phyloP scores from a whole-genome alignment of 169 alveolate genomes.

The Babesia caballi region DNA sequence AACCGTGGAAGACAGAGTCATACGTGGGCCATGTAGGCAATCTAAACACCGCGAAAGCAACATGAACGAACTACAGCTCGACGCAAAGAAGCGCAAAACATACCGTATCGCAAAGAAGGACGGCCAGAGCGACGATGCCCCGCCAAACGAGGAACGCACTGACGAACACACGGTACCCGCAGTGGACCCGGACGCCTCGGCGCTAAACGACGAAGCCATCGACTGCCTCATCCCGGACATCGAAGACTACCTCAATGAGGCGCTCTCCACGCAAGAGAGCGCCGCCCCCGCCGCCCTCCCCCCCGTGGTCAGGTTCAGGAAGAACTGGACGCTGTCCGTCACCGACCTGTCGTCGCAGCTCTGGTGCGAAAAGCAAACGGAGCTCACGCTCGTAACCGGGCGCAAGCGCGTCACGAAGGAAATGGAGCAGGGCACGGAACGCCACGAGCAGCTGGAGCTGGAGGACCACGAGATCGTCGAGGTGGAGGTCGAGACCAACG shows the following conservation, averaged over 20 bases:
- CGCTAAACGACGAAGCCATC: neutral
- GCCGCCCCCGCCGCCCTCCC: constrained; percentile 28
- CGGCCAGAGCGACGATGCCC: neutral
- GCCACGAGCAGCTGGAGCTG: constrained; percentile 78
- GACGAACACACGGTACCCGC: neutral
- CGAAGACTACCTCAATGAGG: constrained; percentile 57
- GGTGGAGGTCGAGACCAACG: constrained; percentile 73
- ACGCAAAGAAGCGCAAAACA: constrained; percentile 9
- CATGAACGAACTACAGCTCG: constrained; percentile 5
- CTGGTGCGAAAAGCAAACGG: constrained; percentile 82
- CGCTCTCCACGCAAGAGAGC: constrained; percentile 6
- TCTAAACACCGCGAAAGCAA: neutral
- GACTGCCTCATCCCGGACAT: constrained; percentile 46
- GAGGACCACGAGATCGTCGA: constrained; percentile 77
- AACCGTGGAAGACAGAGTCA: too few species aligned
- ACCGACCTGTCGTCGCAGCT: constrained; percentile 77
- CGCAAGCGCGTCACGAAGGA: constrained; percentile 74
- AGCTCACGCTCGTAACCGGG: constrained; percentile 73
- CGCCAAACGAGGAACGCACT: neutral
- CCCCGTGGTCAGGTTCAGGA: constrained; percentile 65
- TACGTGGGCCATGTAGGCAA: neutral
- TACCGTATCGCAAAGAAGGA: constrained; percentile 15
- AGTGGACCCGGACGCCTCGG: neutral
- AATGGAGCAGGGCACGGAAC: constrained; percentile 73
- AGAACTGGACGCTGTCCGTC: constrained; percentile 74